A percentile compares a stretch with the other conserved stretches of the same genome.
Evolutionary conservation across 805 yeast genomes (phyloP).

Genomic region (Lipomyces japonicus): DNA sequence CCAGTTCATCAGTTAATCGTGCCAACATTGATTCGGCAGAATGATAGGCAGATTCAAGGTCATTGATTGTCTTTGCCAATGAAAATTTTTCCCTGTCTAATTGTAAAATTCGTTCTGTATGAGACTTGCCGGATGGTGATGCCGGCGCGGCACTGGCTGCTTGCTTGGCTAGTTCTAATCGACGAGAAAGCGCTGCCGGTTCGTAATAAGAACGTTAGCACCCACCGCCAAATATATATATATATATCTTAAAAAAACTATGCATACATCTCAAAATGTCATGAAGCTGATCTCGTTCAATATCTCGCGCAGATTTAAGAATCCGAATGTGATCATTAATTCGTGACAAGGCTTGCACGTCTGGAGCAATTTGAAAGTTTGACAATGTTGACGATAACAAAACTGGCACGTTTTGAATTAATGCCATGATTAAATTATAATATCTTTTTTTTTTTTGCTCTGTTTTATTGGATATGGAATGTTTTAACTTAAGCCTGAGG

Average conservation of each 20-base stretch:
- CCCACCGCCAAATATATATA: not conserved
- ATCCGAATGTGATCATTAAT: constrained; percentile 25
- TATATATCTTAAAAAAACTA: not conserved
- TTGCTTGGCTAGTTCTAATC: constrained; percentile 22
- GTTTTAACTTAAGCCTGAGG: too few relatives aligned
- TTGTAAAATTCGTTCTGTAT: constrained; percentile 19
- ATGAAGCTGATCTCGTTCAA: constrained; percentile 24
- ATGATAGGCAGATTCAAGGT: constrained; percentile 26
- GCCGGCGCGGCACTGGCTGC: constrained; percentile 14
- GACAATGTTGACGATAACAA: constrained; percentile 17
- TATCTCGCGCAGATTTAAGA: constrained; percentile 22
- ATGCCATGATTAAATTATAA: too few relatives aligned
- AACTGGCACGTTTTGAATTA: not conserved
- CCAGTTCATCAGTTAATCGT: constrained; percentile 21
- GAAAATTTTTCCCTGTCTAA: constrained; percentile 28
- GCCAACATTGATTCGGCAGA: constrained; percentile 23
- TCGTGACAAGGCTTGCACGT: constrained; percentile 23
- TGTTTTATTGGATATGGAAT: too few relatives aligned
- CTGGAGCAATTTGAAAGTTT: constrained; percentile 23
- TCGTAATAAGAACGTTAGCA: not conserved
- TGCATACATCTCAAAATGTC: constrained; percentile 22
- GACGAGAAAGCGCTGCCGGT: constrained; percentile 19
- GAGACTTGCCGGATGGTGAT: constrained; percentile 12
- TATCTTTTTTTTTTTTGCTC: too few relatives aligned
- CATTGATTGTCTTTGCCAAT: constrained; percentile 29